phyloP scores from a whole-genome alignment of 441 rosid genomes.

The Erodium texanum region DNA sequence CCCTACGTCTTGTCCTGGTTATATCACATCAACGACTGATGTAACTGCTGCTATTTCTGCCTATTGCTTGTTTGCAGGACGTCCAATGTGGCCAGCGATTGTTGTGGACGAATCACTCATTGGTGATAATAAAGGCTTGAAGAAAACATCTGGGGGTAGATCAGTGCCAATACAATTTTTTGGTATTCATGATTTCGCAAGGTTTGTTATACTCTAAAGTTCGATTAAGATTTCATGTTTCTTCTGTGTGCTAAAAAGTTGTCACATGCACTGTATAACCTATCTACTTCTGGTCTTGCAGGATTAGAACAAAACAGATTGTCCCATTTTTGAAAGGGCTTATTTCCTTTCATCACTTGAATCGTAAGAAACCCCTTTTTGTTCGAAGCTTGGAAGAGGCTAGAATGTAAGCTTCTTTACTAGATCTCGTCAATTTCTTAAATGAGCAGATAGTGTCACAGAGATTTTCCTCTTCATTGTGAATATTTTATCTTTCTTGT shows the following conservation, averaged over 20 bases:
- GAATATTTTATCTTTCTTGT: background rate
- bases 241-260: background rate
- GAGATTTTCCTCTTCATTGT: background rate
- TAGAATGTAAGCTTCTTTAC: conserved; percentile 47
- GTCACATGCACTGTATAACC: conserved; percentile 9
- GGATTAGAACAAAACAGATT: conserved; percentile 77
- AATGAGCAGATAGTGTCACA: background rate
- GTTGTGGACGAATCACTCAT: conserved; percentile 72
- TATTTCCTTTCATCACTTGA: conserved; percentile 67
- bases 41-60: conserved; percentile 30
- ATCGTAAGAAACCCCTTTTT: conserved; percentile 86
- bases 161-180: conserved; percentile 84
- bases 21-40: background rate
- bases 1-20: too few relatives aligned
- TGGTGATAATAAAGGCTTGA: conserved; percentile 47
- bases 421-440: background rate
- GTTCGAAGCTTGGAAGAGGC: conserved; percentile 83
- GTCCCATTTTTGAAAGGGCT: conserved; percentile 91
- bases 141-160: conserved; percentile 47
- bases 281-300: conserved; percentile 31
- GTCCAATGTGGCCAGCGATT: conserved; percentile 98
- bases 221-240: conserved; percentile 9
- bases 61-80: conserved; percentile 51
- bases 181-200: conserved; percentile 99
- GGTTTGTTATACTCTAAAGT: conserved; percentile 35